Conservation (phyloP, 805 yeast species). For the Candida pseudofarinosa region DNA sequence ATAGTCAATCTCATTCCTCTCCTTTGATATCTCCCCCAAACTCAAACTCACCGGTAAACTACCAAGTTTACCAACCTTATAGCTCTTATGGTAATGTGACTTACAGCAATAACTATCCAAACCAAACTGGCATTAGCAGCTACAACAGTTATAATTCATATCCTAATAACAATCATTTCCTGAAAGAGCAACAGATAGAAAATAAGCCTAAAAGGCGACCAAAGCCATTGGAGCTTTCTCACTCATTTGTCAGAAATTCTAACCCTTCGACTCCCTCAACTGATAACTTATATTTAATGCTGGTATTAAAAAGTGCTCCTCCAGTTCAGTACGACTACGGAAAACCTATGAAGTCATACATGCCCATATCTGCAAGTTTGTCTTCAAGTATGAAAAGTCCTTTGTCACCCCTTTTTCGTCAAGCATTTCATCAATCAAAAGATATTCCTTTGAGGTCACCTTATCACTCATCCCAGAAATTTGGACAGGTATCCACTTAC, state of each 20-base stretch:
- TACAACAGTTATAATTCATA: background rate
- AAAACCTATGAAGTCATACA: constrained; percentile 2
- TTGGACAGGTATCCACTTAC: background rate
- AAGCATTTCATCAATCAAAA: constrained; percentile 24
- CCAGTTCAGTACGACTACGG: background rate
- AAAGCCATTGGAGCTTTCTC: constrained; percentile 33
- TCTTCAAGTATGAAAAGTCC: constrained; percentile 34
- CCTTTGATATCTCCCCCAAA: constrained; percentile 24
- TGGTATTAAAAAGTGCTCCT: constrained; percentile 8
- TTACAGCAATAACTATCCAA: background rate
- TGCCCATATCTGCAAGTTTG: constrained; percentile 19
- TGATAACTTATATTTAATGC: constrained; percentile 1
- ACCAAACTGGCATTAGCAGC: background rate
- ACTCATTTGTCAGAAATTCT: constrained; percentile 22
- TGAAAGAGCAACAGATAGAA: constrained; percentile 8
- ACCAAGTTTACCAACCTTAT: constrained; percentile 5
- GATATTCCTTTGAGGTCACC: constrained; percentile 1
- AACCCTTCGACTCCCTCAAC: background rate
- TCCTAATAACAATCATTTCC: constrained; percentile 1
- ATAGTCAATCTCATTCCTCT: background rate
- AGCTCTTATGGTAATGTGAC: background rate
- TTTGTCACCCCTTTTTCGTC: constrained; percentile 38
- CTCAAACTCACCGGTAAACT: constrained; percentile 16
- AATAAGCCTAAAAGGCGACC: constrained; percentile 40
- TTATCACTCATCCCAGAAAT: background rate